Evolutionary conservation across 495 filamentous ascomycete genomes (phyloP).

Genomic region (Penicillium silybi): DNA sequence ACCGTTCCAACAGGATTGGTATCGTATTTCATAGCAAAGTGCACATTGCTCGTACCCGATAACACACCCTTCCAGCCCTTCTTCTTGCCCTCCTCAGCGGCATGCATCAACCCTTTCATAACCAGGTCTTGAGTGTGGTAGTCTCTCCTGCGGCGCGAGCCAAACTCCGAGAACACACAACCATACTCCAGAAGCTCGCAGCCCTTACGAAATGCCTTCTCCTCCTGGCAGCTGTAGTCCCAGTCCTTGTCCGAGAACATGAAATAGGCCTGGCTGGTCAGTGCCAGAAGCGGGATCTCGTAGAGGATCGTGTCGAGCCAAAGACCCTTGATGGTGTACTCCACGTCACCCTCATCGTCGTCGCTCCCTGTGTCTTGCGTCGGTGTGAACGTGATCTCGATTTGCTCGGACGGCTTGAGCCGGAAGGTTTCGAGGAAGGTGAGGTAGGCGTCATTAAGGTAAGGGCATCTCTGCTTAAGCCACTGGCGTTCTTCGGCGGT

Average conservation of each 20-base stretch:
- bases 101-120: conserved; percentile 73
- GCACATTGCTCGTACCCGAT: conserved; percentile 91
- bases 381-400: conserved; percentile 66
- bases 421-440: conserved; percentile 75
- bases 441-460: conserved; percentile 74
- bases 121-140: conserved; percentile 95
- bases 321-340: conserved; percentile 68
- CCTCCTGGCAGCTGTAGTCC: conserved; percentile 78
- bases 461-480: conserved; percentile 74
- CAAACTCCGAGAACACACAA: conserved; percentile 91
- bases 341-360: conserved; percentile 66
- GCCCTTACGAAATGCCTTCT: conserved; percentile 76
- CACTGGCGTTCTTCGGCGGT: conserved; percentile 74
- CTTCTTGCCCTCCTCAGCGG: conserved; percentile 61
- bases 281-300: conserved; percentile 87
- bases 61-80: conserved; percentile 65
- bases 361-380: conserved; percentile 61
- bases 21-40: conserved; percentile 89
- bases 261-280: conserved; percentile 96
- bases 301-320: conserved; percentile 98
- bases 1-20: conserved; percentile 86
- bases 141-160: conserved; percentile 79
- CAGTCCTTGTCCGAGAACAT: conserved; percentile 89
- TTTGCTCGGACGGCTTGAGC: conserved; percentile 73
- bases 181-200: conserved; percentile 70